Base-by-base conservation (phyloP, 2,329 filamentous ascomycete genomes). In the Xylariaceae sp. region DNA sequence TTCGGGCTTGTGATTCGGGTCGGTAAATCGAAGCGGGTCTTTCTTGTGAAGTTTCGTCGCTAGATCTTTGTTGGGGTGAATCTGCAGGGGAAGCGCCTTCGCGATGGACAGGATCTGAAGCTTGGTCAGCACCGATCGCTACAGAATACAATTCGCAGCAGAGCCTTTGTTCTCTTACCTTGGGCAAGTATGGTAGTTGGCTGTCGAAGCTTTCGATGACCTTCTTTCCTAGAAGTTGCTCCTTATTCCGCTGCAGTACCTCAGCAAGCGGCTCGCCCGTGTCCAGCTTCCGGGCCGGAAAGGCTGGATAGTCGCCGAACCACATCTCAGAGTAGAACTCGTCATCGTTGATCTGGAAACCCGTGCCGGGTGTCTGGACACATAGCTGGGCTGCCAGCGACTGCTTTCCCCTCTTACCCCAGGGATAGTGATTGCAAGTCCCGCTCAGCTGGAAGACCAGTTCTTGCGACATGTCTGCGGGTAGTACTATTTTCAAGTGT, bases 1-100 rank as follows among this genome's bases (percentile, higher is more conserved):
- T 68, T 93, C 89, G 1, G 89, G 89, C 73, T 92, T 92, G 77
- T 92, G 89, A 70, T 92, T 92, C 2, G 82, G 75, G 62, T 93
- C 89, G 1, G 82, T 83, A 70, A 89, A 92, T 54, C 84, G 81
- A 2, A 83, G 72, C 0, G 89, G 88, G 51, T 90, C 79, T 61
- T 84, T 70, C 51, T 80, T 69, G 73, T 91, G 87, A 2, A 91
- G 79, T 64, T 85, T 79, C 7, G 79, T 73, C 0, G 89, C 82
- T 1, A 91, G 79, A 0, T 81, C 76, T 66, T 88, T 89, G 74
- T 91, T 83, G 29, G 89, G 89, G 61, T 92, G 89, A 14, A 91
- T 80, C 68, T 92, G 89, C 2, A 93, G 77, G 0, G 88, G 89
- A 0, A 93, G 79, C 0, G 89, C 89, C 71, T 91, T 91, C 40